Base-by-base conservation (phyloP, 345 rosid genomes). In the Salix suchowensis region DNA sequence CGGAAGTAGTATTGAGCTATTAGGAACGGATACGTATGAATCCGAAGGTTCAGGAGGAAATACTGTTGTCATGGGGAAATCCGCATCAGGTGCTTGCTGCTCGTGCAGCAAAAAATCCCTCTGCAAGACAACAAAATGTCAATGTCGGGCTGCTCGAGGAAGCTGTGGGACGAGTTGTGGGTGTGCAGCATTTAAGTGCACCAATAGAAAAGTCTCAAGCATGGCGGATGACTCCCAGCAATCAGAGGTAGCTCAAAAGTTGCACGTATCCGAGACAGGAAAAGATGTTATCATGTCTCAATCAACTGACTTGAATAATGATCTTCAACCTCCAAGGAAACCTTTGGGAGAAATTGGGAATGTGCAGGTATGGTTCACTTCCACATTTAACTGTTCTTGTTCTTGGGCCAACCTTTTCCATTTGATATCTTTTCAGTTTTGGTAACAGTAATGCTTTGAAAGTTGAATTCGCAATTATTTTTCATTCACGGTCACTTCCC, bases 1-100 rank as follows among this genome's bases (percentile, higher is more conserved):
- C 74, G 91, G 83, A 72, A 83, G 83, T 68, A 86, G 78, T 73
- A 70, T 78, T 65, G 66, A 55, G 60, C 30, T 66, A 52, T 71
- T 75, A 48, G 32, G 80, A 74, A 34, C 26, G 65, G 65, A 61
- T 23, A 70, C 64, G 0, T 48, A 40, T 37, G 76, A 67, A 66
- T 40, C 77, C 14, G 77, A 76, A 50, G 23, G 21, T 72, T 76
- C 65, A 23, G 70, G 72, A 54, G 75, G 46, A 36, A 73, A 50
- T 62, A 34, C 28, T 32, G 34, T 42, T 18, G 39, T 18, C 19
- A 24, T 40, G 36, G 74, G 23, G 61, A 81, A 76, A 61, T 60
- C 69, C n/a, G 19, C 60, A 23, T 67, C 60, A 46, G 60, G 28
- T 32, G 74, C 6, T 15, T 76, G 80, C 77, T 76, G 83, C 77